Base-by-base conservation (phyloP, 2,329 filamentous ascomycete genomes). In the Leptographium lundbergii region DNA sequence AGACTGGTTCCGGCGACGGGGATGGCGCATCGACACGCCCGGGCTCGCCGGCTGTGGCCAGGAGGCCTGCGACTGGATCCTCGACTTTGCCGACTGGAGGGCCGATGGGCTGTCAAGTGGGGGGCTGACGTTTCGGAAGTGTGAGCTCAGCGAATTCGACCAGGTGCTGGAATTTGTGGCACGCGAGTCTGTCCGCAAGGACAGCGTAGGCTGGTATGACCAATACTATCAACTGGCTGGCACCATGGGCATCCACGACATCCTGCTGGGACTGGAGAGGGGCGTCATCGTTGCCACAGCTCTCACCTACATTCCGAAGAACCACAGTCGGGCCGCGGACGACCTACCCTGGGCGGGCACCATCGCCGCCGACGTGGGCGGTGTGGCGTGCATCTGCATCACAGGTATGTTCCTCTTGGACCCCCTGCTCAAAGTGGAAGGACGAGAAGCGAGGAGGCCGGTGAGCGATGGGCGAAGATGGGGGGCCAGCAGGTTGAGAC, bases 381-480 rank as follows among this genome's bases (percentile, higher is more conserved):
- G 81, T 29, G 75, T 82, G 42, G 77, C 80, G n/a, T 85, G 81
- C 67, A 78, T 84, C 57, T 84, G 78, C 68, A 77, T 84, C 62
- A 70, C 73, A 66, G 77, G 81, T 81, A 54, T 34, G 56, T 34
- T 51, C 10, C 19, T 19, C 36, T 5, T 13, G 2, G 22, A 2
- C 24, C 17, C 14, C 17, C 14, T 22, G 6, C 39, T 34, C 45
- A 32, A 54, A 54, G 22, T 19, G 25, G 57, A 42, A 29, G 32
- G n/a, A 45, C 3, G 24, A 54, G 24, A 24, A 39, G 57, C 2
- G 14, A 36, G 14, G 29, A 22, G 29, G 25, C 22, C 24, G 48
- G 48, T 29, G 45, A 53, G 24, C 4, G 24, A 27, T 27, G 45
- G 10, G 24, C 19, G 50, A 36, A 39, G n/a, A 36, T 25, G 34